A percentile compares a stretch with the other conserved stretches of the same genome.
Conservation (phyloP, 768 basidiomycete species). For the Phaffia tasmanica region DNA sequence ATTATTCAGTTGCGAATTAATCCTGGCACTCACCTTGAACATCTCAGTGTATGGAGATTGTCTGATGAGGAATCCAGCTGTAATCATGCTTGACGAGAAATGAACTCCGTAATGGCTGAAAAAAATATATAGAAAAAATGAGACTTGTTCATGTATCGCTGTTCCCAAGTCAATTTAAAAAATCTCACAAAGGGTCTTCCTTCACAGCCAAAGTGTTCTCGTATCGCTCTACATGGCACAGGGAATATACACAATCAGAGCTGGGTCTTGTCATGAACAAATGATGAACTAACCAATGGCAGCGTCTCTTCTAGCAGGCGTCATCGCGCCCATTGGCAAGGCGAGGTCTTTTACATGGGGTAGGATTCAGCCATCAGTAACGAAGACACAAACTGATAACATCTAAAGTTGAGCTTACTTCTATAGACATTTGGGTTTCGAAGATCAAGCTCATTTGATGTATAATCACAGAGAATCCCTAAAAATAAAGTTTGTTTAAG, state of each 20-base stretch:
- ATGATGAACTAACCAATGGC: conserved; percentile 39
- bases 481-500: not conserved
- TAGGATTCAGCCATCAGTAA: not conserved
- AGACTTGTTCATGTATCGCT: conserved; percentile 42
- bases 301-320: conserved; percentile 58
- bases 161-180: conserved; percentile 47
- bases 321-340: conserved; percentile 83
- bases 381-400: not conserved
- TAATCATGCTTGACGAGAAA: conserved; percentile 93
- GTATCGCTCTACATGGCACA: conserved; percentile 49
- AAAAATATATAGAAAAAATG: not conserved
- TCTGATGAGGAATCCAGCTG: conserved; percentile 85
- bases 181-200: conserved; percentile 50
- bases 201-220: conserved; percentile 55
- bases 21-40: conserved; percentile 45
- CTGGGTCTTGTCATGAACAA: too few relatives aligned
- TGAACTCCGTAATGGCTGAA: conserved; percentile 53
- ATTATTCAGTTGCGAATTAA: not conserved
- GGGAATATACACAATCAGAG: too few relatives aligned
- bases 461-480: conserved; percentile 69
- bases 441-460: conserved; percentile 57
- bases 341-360: conserved; percentile 50
- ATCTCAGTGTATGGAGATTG: conserved; percentile 83
- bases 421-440: conserved; percentile 53
- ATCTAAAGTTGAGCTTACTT: conserved; percentile 45